A percentile compares a stretch with the other conserved stretches of the same genome.
Evolutionary conservation across 164 flowering plant genomes (phyloP).

Genomic region (Malania oleifera): DNA sequence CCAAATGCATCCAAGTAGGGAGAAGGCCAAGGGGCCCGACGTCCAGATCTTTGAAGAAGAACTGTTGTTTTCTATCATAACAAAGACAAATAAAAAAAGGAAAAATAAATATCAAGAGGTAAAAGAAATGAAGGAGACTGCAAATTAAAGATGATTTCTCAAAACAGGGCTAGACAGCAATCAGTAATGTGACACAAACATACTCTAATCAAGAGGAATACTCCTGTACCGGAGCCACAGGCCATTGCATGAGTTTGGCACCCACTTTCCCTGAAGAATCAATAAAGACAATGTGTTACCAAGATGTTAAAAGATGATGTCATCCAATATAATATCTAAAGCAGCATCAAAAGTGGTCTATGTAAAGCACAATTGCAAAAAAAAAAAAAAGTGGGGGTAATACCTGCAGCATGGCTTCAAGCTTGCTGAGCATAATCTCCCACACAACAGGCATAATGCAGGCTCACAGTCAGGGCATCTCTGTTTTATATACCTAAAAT

Average conservation of each 20-base stretch:
- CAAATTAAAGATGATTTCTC: background rate
- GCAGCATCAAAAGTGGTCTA: no score
- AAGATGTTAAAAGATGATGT: background rate
- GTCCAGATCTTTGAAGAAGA: constrained; percentile 76
- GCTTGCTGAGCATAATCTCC: constrained; percentile 69
- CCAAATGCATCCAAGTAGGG: constrained; percentile 92
- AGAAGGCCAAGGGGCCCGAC: constrained; percentile 86
- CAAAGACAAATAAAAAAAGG: background rate
- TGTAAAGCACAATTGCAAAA: no score
- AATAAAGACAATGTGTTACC: background rate
- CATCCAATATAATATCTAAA: background rate
- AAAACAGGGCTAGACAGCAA: background rate
- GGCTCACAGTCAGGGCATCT: constrained; percentile 74
- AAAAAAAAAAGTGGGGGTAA: background rate
- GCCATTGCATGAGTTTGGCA: constrained; percentile 66
- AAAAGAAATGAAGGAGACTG: background rate
- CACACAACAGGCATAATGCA: constrained; percentile 87
- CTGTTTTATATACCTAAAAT: constrained; percentile 78
- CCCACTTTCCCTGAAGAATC: constrained; percentile 48
- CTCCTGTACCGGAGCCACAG: constrained; percentile 94
- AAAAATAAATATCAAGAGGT: background rate
- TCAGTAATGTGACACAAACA: constrained; percentile 7
- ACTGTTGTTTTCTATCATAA: constrained; percentile 69
- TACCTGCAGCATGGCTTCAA: constrained; percentile 96
- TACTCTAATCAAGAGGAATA: constrained; percentile 77